Evolutionary conservation across 306 rosid genomes (phyloP).

Genomic region (Castanea mollissima): DNA sequence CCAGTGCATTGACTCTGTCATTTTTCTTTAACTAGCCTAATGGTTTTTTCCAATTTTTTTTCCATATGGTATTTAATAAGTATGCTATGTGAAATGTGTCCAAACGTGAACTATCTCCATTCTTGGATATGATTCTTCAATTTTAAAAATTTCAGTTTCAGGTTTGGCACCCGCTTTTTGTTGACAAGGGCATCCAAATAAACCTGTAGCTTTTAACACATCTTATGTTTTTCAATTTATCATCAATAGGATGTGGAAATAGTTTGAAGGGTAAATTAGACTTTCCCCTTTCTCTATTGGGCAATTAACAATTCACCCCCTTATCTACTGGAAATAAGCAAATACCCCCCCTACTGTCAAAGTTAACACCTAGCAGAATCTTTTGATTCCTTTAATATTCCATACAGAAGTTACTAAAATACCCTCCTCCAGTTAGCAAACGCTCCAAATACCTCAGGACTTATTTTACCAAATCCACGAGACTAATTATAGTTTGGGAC

Average conservation of each 20-base stretch:
- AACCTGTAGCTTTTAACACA: background rate
- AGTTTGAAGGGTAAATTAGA: background rate
- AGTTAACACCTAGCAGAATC: too few relatives aligned
- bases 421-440: too few relatives aligned
- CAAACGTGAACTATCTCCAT: background rate
- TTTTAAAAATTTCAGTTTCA: background rate
- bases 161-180: background rate
- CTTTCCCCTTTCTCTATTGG: too few relatives aligned
- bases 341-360: too few relatives aligned
- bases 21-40: background rate
- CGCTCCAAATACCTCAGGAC: too few relatives aligned
- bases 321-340: too few relatives aligned
- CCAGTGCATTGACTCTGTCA: constrained; percentile 14
- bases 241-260: background rate
- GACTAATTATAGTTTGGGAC: too few relatives aligned
- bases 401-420: too few relatives aligned
- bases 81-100: background rate
- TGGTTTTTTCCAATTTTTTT: constrained; percentile 12
- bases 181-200: background rate
- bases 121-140: background rate
- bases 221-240: background rate
- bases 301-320: too few relatives aligned
- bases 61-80: background rate
- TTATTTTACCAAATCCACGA: too few relatives aligned
- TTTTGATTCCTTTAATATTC: too few relatives aligned